Evolutionary conservation across 1,284 basidiomycete species (phyloP).

Genomic region (Tremellales sp.): DNA sequence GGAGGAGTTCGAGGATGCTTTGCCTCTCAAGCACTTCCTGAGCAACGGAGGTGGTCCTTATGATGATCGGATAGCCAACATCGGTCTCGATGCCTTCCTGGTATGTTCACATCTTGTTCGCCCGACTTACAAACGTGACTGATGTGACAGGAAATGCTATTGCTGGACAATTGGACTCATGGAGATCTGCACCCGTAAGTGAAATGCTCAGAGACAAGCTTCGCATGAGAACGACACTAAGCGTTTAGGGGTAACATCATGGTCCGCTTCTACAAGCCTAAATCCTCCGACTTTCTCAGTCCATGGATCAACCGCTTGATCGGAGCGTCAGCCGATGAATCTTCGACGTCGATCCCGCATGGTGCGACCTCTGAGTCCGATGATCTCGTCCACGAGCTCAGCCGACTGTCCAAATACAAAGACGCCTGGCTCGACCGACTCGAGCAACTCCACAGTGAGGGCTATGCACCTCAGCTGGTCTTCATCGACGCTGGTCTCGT

Average conservation of each 20-base stretch:
- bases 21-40: conserved; percentile 85
- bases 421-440: conserved; percentile 71
- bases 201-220: too few relatives aligned
- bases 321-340: conserved; percentile 14
- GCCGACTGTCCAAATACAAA: conserved; percentile 57
- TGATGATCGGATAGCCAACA: conserved; percentile 82
- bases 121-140: conserved; percentile 5
- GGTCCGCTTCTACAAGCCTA: conserved; percentile 88
- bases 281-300: conserved; percentile 57
- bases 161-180: conserved; percentile 97
- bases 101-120: conserved; percentile 52
- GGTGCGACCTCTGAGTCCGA: conserved; percentile 22
- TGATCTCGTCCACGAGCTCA: conserved; percentile 65
- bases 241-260: conserved; percentile 81
- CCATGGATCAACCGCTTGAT: conserved; percentile 40
- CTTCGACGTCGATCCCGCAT: conserved; percentile 7
- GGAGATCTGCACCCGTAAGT: conserved; percentile 64
- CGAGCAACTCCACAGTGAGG: conserved; percentile 59
- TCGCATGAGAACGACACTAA: not conserved
- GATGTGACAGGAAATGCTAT: conserved; percentile 80
- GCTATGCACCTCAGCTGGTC: conserved; percentile 89
- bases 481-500: conserved; percentile 96
- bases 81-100: conserved; percentile 92
- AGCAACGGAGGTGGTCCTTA: conserved; percentile 85
- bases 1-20: conserved; percentile 89